phyloP scores from a whole-genome alignment of 140 eudicot genomes.

The Bidens hawaiensis region DNA sequence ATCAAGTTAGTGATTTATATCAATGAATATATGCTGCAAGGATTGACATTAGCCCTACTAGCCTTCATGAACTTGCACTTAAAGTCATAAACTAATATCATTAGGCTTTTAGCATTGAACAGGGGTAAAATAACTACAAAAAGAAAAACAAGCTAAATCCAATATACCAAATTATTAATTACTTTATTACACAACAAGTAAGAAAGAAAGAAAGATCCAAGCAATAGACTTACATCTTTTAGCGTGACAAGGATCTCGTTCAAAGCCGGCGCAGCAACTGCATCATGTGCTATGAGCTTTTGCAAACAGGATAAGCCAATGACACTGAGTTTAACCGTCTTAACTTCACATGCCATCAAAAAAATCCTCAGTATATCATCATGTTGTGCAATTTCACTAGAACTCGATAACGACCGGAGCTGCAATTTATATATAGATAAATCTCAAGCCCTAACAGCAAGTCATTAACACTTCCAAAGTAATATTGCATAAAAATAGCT shows the following conservation, averaged over 20 bases:
- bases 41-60: slow-evolving; percentile 6
- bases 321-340: slow-evolving; percentile 79
- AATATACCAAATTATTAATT: background rate
- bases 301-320: slow-evolving; percentile 94
- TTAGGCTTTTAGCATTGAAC: background rate
- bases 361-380: slow-evolving; percentile 87
- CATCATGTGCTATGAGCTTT: slow-evolving; percentile 93
- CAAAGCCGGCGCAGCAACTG: slow-evolving; percentile 76
- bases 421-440: slow-evolving; percentile 33
- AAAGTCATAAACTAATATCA: background rate
- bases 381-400: slow-evolving; percentile 84
- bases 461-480: background rate
- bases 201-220: background rate
- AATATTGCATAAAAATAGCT: background rate
- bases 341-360: slow-evolving; percentile 96
- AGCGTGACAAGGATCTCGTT: slow-evolving; percentile 80
- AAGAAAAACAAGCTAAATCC: background rate
- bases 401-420: slow-evolving; percentile 82
- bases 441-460: slow-evolving; percentile 7
- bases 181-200: background rate
- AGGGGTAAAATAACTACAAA: background rate
- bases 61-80: slow-evolving; percentile 7
- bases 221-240: slow-evolving; percentile 68
- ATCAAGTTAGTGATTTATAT: slow-evolving; percentile 2
- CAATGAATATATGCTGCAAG: slow-evolving; percentile 1